phyloP scores from a whole-genome alignment of 176 grass and related monocot genomes.

The Carex cristatella region DNA sequence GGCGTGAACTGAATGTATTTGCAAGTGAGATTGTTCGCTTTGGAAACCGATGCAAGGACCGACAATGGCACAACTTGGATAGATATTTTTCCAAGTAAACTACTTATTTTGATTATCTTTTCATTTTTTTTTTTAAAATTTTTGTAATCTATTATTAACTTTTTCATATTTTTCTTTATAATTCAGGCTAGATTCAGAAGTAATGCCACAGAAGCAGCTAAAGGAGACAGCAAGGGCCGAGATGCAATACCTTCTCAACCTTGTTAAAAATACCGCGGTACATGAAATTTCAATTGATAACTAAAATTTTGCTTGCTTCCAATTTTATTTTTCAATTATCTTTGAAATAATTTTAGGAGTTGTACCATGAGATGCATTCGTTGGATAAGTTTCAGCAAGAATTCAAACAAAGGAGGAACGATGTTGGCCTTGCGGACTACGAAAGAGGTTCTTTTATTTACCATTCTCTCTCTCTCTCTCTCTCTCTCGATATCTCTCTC shows the following conservation, averaged over 20 bases:
- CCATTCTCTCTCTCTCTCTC: background rate
- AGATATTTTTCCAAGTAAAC: slow-evolving; percentile 79
- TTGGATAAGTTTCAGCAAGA: slow-evolving; percentile 86
- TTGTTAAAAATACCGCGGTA: slow-evolving; percentile 79
- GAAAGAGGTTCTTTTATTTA: slow-evolving; percentile 6
- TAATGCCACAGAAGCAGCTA: slow-evolving; percentile 46
- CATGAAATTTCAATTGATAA: slow-evolving; percentile 20
- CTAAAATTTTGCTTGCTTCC: background rate
- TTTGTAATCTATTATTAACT: background rate
- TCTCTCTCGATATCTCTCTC: background rate
- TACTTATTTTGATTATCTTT: background rate
- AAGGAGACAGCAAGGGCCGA: slow-evolving; percentile 54
- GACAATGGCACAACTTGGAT: slow-evolving; percentile 84
- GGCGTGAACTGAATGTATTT: slow-evolving; percentile 67
- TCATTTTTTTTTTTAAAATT: background rate
- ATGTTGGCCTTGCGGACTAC: background rate
- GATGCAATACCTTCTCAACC: slow-evolving; percentile 61
- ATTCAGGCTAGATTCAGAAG: slow-evolving; percentile 68
- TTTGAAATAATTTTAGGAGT: slow-evolving; percentile 43
- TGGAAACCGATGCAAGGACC: slow-evolving; percentile 83
- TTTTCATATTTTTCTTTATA: slow-evolving; percentile 25
- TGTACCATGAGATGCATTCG: slow-evolving; percentile 83
- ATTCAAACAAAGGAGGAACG: slow-evolving; percentile 45
- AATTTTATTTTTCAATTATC: background rate
- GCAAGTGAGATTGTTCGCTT: slow-evolving; percentile 67